Evolutionary conservation across 2,329 filamentous ascomycete genomes (phyloP), one percentile per base, ranked within the genome.

Genomic region (Cercospora brassicicola): DNA sequence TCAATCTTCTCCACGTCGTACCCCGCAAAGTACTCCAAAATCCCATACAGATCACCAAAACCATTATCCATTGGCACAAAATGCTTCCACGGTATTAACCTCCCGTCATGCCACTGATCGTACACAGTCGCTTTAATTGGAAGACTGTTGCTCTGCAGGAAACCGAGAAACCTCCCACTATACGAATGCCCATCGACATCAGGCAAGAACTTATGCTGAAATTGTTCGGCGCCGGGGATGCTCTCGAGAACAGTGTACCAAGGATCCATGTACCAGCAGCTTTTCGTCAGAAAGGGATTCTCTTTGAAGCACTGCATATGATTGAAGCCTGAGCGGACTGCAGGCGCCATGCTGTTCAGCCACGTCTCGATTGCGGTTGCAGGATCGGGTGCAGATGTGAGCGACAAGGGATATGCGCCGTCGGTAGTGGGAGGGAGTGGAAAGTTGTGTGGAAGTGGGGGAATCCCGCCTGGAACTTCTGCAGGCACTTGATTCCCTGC

Each of bases 31-130:
- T 92, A 94, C 66, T 90, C 87, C 84, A 93, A 84, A 64, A 93
- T 88, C 42, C 87, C 88, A 69, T 89, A 93, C 73, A 91, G 85
- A 72, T 94, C 92, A 39, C 86, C 81, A 73, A 89, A 93, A 1
- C 88, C 86, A 74, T 87, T 91, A 76, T 93, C 90, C 85, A 94
- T 89, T 13, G 92, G 92, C 1, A 93, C 89, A 73, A 92, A 94
- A 78, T 94, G 92, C 74, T 88, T 88, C 91, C 92, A 95, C 0
- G 90, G 85, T 2, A 92, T 82, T 1, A 94, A 82, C 72, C 77
- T 82, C 73, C 71, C 83, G 76, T 94, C 91, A 75, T 94, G 91
- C 92, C 92, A 95, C 77, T 94, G 91, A n/a, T 87, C 84, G 80
- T 89, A 94, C 26, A 94, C 82, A 0, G 91, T 92, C 4, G 89